Evolutionary conservation across 192 early-diverging fungal genomes (phyloP).

Genomic region (Umbelopsis sp.): DNA sequence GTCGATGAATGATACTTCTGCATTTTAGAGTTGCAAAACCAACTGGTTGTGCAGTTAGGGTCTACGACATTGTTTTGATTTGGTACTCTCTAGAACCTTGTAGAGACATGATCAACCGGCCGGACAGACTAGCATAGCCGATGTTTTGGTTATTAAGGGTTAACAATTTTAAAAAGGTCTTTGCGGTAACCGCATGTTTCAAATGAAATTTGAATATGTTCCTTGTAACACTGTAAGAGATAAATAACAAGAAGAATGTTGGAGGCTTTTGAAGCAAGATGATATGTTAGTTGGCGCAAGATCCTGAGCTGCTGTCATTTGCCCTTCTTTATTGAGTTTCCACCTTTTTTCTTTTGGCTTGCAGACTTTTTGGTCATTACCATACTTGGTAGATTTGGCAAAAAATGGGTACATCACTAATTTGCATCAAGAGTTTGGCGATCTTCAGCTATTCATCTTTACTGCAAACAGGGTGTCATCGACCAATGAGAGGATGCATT

Average conservation of each 20-base stretch:
- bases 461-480: too few species aligned
- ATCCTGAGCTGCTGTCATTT: slow-evolving; percentile 10
- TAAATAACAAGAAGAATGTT: neutral
- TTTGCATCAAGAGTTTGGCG: neutral
- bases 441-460: neutral
- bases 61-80: neutral
- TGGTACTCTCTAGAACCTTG: neutral
- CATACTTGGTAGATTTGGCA: neutral
- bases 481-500: too few species aligned
- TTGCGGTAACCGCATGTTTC: too few species aligned
- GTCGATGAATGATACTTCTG: neutral
- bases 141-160: too few species aligned
- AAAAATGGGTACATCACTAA: neutral
- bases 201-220: neutral
- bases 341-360: neutral
- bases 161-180: too few species aligned
- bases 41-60: neutral
- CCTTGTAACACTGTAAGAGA: neutral
- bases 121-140: too few species aligned
- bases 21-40: neutral
- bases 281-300: slow-evolving; percentile 1
- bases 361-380: neutral
- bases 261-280: neutral
- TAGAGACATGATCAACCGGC: too few species aligned
- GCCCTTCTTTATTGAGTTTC: slow-evolving; percentile 1